Evolutionary conservation across 768 basidiomycete species (phyloP).

Genomic region (Phylloporus sp.): DNA sequence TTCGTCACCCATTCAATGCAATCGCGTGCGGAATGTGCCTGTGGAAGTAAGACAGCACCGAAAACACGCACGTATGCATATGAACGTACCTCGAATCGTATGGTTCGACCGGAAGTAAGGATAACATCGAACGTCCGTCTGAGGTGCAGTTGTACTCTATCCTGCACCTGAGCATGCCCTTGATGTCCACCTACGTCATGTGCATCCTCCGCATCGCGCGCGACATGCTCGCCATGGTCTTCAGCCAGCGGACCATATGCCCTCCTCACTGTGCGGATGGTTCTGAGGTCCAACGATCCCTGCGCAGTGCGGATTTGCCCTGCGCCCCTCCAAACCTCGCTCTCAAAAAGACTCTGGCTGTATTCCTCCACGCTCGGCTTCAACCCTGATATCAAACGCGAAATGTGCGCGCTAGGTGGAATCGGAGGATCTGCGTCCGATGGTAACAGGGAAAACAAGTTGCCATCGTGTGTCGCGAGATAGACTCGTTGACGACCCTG

Average conservation of each 20-base stretch:
- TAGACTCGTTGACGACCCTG: conserved; percentile 59
- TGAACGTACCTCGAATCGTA: conserved; percentile 73
- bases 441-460: conserved; percentile 56
- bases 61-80: neutral
- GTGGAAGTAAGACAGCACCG: conserved; percentile 1
- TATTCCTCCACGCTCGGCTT: conserved; percentile 25
- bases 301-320: conserved; percentile 58
- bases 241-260: conserved; percentile 34
- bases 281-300: conserved; percentile 72
- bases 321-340: conserved; percentile 58
- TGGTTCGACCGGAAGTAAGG: conserved; percentile 58
- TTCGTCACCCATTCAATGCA: conserved; percentile 84
- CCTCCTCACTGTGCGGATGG: conserved; percentile 58
- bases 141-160: conserved; percentile 47
- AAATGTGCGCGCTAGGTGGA: conserved; percentile 52
- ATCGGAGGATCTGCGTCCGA: conserved; percentile 59
- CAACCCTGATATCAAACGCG: conserved; percentile 25
- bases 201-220: conserved; percentile 41
- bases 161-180: conserved; percentile 37
- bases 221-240: conserved; percentile 24
- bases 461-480: conserved; percentile 66
- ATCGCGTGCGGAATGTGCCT: conserved; percentile 62
- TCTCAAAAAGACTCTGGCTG: conserved; percentile 37
- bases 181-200: conserved; percentile 65
- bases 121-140: conserved; percentile 75